Base-by-base conservation (phyloP, 371 early-diverging fungal species). In the Mortierella sp. region DNA sequence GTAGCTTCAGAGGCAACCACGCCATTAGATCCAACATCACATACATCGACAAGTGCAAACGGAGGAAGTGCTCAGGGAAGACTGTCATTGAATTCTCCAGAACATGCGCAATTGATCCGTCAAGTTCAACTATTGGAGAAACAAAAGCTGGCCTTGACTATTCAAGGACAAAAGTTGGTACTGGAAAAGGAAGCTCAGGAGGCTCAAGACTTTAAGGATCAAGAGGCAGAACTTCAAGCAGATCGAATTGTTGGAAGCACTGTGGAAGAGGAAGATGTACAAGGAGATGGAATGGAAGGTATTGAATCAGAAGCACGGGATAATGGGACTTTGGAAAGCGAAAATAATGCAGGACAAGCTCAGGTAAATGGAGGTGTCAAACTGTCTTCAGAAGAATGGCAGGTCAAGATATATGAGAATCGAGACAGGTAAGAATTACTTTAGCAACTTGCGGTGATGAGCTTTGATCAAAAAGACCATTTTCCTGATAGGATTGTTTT, bases 81-180 rank as follows among this genome's bases (percentile, higher is more conserved):
- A 17, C 23, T 65, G 12, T 64, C 72, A 0, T 43, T 78, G 34
- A 61, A 78, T 34, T 78, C 79, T 0, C 73, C 79, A 26, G 79
- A 78, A 31, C 79, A 78, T 60, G 79, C 79, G 8, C 79, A 73
- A 10, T 3, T 78, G 55, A 78, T 78, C 45, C 79, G 79, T 17
- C 62, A 72, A 26, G 73, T 78, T 6, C 79, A 78, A n/a, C 22
- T 66, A 15, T 58, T 78, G 19, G 79, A 78, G 53, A 72, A 73
- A 32, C 68, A 66, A 47, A 78, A 78, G 35, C 42, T 78, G 37
- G 59, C 53, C 0, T n/a, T 72, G 62, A 78, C 79, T 6, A 66
- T 78, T 10, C 70, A 78, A 26, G 66, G 73, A 12, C 79, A 78
- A 43, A 78, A 78, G 26, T 58, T 40, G 51, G 55, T 29, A 2